A percentile compares a stretch with the other conserved stretches of the same genome.
Conservation (phyloP, 148 eudicot genomes). For the Agrostemma githago region DNA sequence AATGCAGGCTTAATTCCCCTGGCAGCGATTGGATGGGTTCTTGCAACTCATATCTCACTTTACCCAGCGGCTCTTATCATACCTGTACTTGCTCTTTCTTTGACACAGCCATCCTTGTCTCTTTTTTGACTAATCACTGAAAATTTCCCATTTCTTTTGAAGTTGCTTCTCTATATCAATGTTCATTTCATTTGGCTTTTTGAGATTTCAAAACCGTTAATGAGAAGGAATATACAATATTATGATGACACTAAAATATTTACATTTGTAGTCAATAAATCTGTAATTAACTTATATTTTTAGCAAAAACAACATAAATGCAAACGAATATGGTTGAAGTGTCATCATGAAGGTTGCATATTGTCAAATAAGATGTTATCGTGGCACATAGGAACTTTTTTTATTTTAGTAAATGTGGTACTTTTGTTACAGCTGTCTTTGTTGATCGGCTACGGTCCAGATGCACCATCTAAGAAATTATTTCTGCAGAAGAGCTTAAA, state of each 20-base stretch:
- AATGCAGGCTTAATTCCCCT: slow-evolving; percentile 65
- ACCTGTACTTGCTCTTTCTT: slow-evolving; percentile 55
- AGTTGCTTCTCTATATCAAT: background rate
- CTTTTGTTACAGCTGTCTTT: slow-evolving; percentile 53
- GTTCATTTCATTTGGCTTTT: background rate
- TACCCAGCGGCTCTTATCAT: slow-evolving; percentile 72
- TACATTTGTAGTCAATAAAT: background rate
- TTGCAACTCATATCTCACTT: slow-evolving; percentile 86
- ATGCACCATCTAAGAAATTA: slow-evolving; percentile 79
- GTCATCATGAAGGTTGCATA: background rate
- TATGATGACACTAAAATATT: background rate
- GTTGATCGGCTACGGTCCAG: slow-evolving; percentile 73
- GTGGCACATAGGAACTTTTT: background rate
- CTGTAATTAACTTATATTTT: background rate
- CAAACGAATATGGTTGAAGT: background rate
- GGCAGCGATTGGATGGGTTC: slow-evolving; percentile 90
- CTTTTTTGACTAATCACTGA: background rate
- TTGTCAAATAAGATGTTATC: background rate
- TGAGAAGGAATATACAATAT: too few species aligned
- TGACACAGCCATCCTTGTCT: slow-evolving; percentile 4
- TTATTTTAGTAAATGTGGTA: background rate
- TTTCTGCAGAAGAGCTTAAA: slow-evolving; percentile 31
- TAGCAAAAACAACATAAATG: background rate
- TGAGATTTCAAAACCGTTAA: too few species aligned
- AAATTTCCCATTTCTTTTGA: background rate